Conservation (phyloP, 805 yeast species). For the Ogataea ganodermae region DNA sequence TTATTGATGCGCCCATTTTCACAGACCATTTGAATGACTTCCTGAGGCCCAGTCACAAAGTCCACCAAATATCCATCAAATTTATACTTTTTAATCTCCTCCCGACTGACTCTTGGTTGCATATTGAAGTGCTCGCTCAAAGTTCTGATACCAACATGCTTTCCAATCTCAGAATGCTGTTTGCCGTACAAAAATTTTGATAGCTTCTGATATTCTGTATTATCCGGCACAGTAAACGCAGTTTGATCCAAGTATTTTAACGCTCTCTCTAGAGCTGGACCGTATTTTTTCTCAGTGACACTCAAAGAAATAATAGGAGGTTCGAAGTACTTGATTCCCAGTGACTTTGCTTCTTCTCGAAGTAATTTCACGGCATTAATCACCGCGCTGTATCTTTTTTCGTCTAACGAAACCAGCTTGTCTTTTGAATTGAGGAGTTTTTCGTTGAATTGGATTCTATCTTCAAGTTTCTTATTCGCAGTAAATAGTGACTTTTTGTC, state of each 20-base stretch:
- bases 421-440: conserved; percentile 46
- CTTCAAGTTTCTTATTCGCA: conserved; percentile 22
- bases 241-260: conserved; percentile 54
- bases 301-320: conserved; percentile 73
- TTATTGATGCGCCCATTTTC: conserved; percentile 49
- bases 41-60: conserved; percentile 67
- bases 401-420: conserved; percentile 48
- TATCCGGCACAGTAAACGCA: conserved; percentile 63
- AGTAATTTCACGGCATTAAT: conserved; percentile 44
- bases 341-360: conserved; percentile 39
- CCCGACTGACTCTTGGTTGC: conserved; percentile 15
- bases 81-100: conserved; percentile 48
- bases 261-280: conserved; percentile 57
- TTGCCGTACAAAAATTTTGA: conserved; percentile 44
- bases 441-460: conserved; percentile 17
- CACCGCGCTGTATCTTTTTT: conserved; percentile 27
- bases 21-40: conserved; percentile 72
- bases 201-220: conserved; percentile 49
- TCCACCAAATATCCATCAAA: conserved; percentile 83
- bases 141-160: conserved; percentile 60
- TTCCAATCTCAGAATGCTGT: conserved; percentile 26
- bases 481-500: conserved; percentile 16
- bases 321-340: conserved; percentile 52
- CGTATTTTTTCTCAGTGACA: conserved; percentile 49
- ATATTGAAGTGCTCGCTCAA: conserved; percentile 19